Percentiles rank a stretch among this genome's conserved stretches.
phyloP scores from a whole-genome alignment of 495 filamentous ascomycete species.

The Tuber magnatum region DNA sequence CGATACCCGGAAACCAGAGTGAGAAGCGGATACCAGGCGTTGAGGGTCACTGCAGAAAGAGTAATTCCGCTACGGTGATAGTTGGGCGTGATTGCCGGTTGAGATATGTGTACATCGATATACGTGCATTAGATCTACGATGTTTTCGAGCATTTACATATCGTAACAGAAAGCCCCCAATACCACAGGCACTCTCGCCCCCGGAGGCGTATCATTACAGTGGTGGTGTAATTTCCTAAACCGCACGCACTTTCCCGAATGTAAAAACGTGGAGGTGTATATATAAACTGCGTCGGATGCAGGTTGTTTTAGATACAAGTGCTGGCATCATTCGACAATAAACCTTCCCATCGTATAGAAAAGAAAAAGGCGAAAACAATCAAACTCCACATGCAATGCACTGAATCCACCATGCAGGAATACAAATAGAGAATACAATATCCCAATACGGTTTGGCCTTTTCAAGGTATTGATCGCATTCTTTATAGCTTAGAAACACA shows the following conservation, averaged over 20 bases:
- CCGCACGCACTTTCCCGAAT: neutral
- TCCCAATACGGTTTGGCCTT: slow-evolving; percentile 78
- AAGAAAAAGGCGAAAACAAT: neutral
- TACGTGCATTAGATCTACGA: neutral
- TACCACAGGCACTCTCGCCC: neutral
- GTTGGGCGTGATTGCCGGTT: neutral
- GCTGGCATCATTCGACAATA: neutral
- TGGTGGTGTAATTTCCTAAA: neutral
- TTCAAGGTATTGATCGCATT: slow-evolving; percentile 75
- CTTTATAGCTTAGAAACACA: slow-evolving; percentile 65
- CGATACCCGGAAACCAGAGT: slow-evolving; percentile 52
- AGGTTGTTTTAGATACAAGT: neutral
- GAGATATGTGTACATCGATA: neutral
- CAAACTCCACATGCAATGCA: slow-evolving; percentile 2
- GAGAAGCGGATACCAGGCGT: slow-evolving; percentile 47
- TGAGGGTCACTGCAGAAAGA: slow-evolving; percentile 30
- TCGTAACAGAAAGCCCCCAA: neutral
- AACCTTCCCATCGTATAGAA: neutral
- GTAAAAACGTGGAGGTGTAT: neutral
- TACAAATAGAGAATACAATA: slow-evolving; percentile 43
- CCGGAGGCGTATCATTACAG: neutral
- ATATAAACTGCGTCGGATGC: neutral
- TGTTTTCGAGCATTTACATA: neutral
- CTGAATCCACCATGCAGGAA: neutral
- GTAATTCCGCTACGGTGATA: neutral